Evolutionary conservation across 805 yeast species (phyloP), one percentile per base, ranked within the genome.

Genomic region (Candida ovalis): DNA sequence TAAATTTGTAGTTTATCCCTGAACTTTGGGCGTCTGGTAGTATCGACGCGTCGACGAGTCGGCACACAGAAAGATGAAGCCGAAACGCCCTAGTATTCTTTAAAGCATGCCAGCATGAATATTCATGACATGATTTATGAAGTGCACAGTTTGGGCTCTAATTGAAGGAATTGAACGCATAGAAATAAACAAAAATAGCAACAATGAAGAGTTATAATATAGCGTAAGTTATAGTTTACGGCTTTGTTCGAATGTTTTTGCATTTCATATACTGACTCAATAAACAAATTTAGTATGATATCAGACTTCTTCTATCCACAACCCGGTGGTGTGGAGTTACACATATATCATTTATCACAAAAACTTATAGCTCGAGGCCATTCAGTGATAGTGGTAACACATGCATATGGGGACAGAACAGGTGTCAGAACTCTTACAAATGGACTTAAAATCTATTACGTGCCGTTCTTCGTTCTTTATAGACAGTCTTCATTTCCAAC

Each of bases 291-390:
- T 19, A 60, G 54, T 7, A 91, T 94, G 97, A 88, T 91, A 3
- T 87, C 96, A 40, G 99, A 94, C 68, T 94, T 90, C 73, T 94
- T 94, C 78, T 94, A 87, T 68, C 99, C 99, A 10, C 99, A 94
- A 63, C 86, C 97, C 0, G 99, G 99, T 3, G 99, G 99, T 9
- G 96, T 94, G 1, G 99, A 94, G 65, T 82, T 92, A 52, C 99
- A 94, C 63, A 87, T 92, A 17, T 89, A 88, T 65, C 98, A 94
- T 64, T 68, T 94, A 22, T 84, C 98, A 0, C 95, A 89, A 65
- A 81, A 84, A 59, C 77, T 91, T 46, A 84, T 88, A 9, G 80
- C 78, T 19, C 67, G 83, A 36, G 97, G 97, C 8, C 97, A 91
- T 61, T 80, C 87, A 3, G 97, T 92, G 10, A 69, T 91, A 5